Base-by-base conservation (phyloP, 2,329 filamentous ascomycete genomes). In the Verticillium albo-atrum region DNA sequence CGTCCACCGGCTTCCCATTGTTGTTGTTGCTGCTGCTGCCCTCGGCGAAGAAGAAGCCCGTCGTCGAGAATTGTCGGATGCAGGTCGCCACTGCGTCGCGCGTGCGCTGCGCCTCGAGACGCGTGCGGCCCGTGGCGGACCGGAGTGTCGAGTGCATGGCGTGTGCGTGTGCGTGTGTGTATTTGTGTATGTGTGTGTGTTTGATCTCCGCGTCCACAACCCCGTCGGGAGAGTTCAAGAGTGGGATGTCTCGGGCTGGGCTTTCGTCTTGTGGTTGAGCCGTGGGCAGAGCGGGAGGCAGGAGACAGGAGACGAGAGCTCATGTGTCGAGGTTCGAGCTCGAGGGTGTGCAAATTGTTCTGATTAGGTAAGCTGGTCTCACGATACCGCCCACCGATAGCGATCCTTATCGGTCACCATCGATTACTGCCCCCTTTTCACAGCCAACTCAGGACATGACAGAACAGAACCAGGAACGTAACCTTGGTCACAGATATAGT, bases 131-230 rank as follows among this genome's bases (percentile, higher is more conserved):
- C 63, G 70, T 72, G 55, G 70, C 68, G 64, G 74, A 75, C 66
- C 74, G 74, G 57, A 77, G 68, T 47, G 70, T 69, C 65, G 74
- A 72, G 59, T 74, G 71, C 74, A 77, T 77, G n/a, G n/a, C 62
- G 61, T 71, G 64, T 65, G 55, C 54, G 37, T 54, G 54, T 56
- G 34, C 34, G 54, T 26, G 60, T 27, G 32, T 34, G 32, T 37
- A 47, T 57, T 42, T 51, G 15, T 52, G 34, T 58, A 27, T 52
- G n/a, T n/a, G 50, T 7, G 15, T 55, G 34, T 37, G 35, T 15
- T 37, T 17, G 6, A 7, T 23, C n/a, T 23, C 42, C 34, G 42
- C 20, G 42, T 47, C 42, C 42, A 20, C 42, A 23, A 20, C 42
- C 42, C 42, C 42, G n/a, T 47, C 42, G 20, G 42, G n/a, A n/a